Base-by-base conservation (phyloP, 2,329 filamentous ascomycete genomes). In the Colletotrichum acutatum region DNA sequence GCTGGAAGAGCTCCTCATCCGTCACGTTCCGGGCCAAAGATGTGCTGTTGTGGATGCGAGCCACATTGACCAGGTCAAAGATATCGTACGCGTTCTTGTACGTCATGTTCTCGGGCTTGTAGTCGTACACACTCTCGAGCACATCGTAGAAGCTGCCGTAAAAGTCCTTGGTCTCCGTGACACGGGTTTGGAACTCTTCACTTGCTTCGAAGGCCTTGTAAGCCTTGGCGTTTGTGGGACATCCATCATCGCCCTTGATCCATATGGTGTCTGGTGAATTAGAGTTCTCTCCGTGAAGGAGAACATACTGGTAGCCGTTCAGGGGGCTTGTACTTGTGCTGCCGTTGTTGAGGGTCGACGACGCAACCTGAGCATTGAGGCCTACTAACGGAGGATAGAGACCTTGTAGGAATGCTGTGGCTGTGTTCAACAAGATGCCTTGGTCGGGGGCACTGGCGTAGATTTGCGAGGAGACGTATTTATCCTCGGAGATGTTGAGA, bases 231-330 rank as follows among this genome's bases (percentile, higher is more conserved):
- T 78, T 79, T 3, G 77, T 78, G 4, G 81, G 80, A 56, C 80
- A 82, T n/a, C 74, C 75, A 1, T 82, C 80, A 11, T 82, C 81
- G 8, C 81, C 81, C 74, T 82, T 82, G 76, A 82, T 81, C 81
- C 81, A 82, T 60, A 82, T 80, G 12, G 78, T 80, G 58, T 81
- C 79, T 8, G 79, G 80, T 9, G 80, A 80, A 46, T 81, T 78
- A 28, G 77, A 76, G 65, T 76, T 78, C 60, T 79, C 73, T 53
- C 78, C 78, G 14, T 81, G 77, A 11, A 82, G 75, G 2, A 78
- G 71, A 19, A 82, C 80, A 32, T 82, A 82, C 67, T 83, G 81
- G 68, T 82, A 82, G 3, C 81, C 80, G 30, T 30, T 7, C 1
- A 30, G 28, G 19, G 65, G 65, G 30, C 59, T 69, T 30, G 30